These are phyloP conservation scores for Yamadazyma sp. DNA, from an alignment of 805 yeast genomes.

Conservation along the genomic window DNA sequence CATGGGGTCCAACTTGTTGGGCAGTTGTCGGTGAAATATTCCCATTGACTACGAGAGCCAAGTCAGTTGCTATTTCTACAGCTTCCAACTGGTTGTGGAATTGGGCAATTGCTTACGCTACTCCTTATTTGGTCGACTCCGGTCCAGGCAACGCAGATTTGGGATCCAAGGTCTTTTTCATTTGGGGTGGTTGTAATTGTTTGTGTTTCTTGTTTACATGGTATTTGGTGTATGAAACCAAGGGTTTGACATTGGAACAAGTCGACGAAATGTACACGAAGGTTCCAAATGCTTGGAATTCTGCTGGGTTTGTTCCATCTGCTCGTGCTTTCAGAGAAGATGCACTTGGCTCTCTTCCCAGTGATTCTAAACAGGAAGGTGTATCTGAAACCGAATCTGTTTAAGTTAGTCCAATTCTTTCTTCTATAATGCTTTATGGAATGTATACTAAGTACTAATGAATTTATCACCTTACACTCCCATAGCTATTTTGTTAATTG, in stretches of 20 bases:
- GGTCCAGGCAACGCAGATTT: conserved; percentile 41
- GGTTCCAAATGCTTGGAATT: conserved; percentile 35
- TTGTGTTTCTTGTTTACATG: conserved; percentile 34
- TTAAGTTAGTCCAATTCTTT: conserved; percentile 4
- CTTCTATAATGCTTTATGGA: background rate
- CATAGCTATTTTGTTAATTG: background rate
- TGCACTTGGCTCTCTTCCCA: conserved; percentile 24
- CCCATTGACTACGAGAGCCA: conserved; percentile 40
- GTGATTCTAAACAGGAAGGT: conserved; percentile 28
- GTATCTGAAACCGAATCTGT: conserved; percentile 22
- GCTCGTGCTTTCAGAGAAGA: conserved; percentile 36
- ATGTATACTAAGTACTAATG: background rate
- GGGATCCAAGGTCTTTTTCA: conserved; percentile 42
- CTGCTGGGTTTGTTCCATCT: conserved; percentile 31
- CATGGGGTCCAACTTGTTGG: conserved; percentile 46
- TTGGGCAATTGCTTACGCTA: conserved; percentile 42
- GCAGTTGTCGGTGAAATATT: conserved; percentile 38
- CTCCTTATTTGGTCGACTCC: conserved; percentile 42
- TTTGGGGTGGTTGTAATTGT: conserved; percentile 44
- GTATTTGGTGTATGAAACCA: conserved; percentile 38
- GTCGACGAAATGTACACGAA: conserved; percentile 40
- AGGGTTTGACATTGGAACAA: conserved; percentile 43
- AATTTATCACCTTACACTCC: background rate
- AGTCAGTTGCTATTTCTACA: conserved; percentile 38
- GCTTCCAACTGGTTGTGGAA: conserved; percentile 45